Evolutionary conservation across 352 stramenopile species (phyloP).

Genomic region (Aphanomyces euteiches): DNA sequence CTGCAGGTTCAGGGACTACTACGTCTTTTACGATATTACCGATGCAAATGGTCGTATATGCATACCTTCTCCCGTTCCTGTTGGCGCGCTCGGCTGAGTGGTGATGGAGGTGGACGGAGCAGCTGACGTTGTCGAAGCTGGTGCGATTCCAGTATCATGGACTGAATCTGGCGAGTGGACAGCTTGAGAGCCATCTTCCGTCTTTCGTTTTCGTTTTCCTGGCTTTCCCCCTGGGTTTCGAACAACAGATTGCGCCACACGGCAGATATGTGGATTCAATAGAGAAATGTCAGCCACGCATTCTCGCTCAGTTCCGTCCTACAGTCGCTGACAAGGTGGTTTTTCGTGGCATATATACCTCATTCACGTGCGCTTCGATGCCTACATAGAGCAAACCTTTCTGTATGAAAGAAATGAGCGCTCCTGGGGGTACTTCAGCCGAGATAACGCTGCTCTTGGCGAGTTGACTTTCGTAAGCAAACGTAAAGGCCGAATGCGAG

Average conservation of each 20-base stretch:
- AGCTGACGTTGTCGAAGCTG: background rate
- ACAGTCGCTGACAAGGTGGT: conserved; percentile 15
- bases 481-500: conserved; percentile 97
- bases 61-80: conserved; percentile 46
- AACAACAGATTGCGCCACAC: conserved; percentile 61
- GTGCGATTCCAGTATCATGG: conserved; percentile 57
- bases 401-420: conserved; percentile 97
- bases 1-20: background rate
- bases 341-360: conserved; percentile 77
- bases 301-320: conserved; percentile 83
- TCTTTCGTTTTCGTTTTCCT: conserved; percentile 83
- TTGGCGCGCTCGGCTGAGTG: conserved; percentile 44
- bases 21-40: background rate
- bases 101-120: background rate
- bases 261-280: conserved; percentile 89
- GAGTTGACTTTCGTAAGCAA: conserved; percentile 96
- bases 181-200: conserved; percentile 34
- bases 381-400: conserved; percentile 96
- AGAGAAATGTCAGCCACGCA: conserved; percentile 89
- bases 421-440: conserved; percentile 92
- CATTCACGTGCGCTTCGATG: conserved; percentile 88
- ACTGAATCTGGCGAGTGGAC: conserved; percentile 49
- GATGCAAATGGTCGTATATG: too few species aligned
- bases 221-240: conserved; percentile 23
- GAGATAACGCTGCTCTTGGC: conserved; percentile 90